Percentiles rank a stretch among this genome's conserved stretches.
These are phyloP conservation scores for Trametes elegans DNA, from an alignment of 768 basidiomycete species.

Conservation along the genomic window DNA sequence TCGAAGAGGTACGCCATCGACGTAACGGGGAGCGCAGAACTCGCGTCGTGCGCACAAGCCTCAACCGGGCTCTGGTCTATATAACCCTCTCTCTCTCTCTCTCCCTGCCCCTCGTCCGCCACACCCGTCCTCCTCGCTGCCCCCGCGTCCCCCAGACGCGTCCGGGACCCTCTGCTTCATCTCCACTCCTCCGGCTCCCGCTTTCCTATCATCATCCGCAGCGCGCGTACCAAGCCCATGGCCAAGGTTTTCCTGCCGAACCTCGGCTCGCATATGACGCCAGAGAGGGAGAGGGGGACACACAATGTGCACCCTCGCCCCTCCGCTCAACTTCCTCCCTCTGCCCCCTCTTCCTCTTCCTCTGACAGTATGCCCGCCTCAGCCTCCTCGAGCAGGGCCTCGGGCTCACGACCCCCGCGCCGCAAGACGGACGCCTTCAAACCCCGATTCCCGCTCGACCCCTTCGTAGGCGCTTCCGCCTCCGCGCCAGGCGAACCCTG, in stretches of 20 bases:
- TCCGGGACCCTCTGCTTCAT: neutral
- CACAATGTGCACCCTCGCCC: neutral
- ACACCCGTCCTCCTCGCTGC: neutral
- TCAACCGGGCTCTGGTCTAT: too few relatives aligned
- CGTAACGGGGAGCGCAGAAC: neutral
- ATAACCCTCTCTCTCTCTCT: too few relatives aligned
- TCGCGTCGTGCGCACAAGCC: too few relatives aligned
- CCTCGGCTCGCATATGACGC: slow-evolving; percentile 17
- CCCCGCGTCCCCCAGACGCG: too few relatives aligned
- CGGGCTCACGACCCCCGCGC: neutral
- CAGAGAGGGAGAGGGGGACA: slow-evolving; percentile 11
- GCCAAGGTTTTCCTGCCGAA: neutral
- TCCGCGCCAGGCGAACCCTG: slow-evolving; percentile 29
- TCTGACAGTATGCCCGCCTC: slow-evolving; percentile 1
- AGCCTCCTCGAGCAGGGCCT: slow-evolving; percentile 13
- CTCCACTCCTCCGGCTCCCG: neutral
- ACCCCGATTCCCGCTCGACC: slow-evolving; percentile 35
- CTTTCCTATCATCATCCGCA: neutral
- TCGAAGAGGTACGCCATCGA: slow-evolving; percentile 7
- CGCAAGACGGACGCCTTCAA: slow-evolving; percentile 30
- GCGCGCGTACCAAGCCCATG: slow-evolving; percentile 3
- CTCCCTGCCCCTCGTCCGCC: neutral
- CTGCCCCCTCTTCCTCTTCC: neutral
- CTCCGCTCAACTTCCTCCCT: neutral
- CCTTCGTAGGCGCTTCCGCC: slow-evolving; percentile 29